Percentiles rank a stretch among this genome's conserved stretches.
Conservation (phyloP, 2,329 filamentous ascomycete genomes). For the Colletotrichum musicola region DNA sequence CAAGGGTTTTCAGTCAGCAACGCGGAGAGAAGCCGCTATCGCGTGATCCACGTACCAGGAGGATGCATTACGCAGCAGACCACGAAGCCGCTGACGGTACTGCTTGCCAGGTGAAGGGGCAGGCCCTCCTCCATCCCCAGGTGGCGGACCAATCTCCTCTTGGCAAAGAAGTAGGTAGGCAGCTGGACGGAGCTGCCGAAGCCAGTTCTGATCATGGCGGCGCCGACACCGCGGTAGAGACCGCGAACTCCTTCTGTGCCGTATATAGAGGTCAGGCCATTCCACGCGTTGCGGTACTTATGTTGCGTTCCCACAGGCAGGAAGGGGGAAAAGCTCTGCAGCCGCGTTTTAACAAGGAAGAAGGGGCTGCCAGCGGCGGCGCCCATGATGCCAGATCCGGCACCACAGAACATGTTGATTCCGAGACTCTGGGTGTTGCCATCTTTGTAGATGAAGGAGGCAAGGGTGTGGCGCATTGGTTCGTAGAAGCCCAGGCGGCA, state of each 20-base stretch:
- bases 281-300: constrained; percentile 85
- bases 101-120: constrained; percentile 88
- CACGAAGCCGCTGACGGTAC: constrained; percentile 91
- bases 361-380: constrained; percentile 95
- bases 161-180: constrained; percentile 98
- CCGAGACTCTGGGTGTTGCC: constrained; percentile 83
- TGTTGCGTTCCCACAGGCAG: constrained; percentile 98
- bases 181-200: constrained; percentile 97
- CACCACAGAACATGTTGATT: constrained; percentile 94
- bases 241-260: constrained; percentile 80
- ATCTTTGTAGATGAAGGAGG: constrained; percentile 78
- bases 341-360: constrained; percentile 95
- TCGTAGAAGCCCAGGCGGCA: constrained; percentile 98
- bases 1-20: constrained; percentile 23
- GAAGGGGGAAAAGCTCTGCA: constrained; percentile 94
- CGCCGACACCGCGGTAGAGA: constrained; percentile 89
- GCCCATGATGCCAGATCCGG: constrained; percentile 88
- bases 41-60: constrained; percentile 71
- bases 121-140: constrained; percentile 92
- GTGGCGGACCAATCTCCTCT: constrained; percentile 84
- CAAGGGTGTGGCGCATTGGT: constrained; percentile 82
- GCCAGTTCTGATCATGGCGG: constrained; percentile 95
- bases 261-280: constrained; percentile 87
- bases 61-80: constrained; percentile 99
- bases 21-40: not conserved